phyloP scores from a whole-genome alignment of 257 asterid genomes.

The Salvia hispanica region DNA sequence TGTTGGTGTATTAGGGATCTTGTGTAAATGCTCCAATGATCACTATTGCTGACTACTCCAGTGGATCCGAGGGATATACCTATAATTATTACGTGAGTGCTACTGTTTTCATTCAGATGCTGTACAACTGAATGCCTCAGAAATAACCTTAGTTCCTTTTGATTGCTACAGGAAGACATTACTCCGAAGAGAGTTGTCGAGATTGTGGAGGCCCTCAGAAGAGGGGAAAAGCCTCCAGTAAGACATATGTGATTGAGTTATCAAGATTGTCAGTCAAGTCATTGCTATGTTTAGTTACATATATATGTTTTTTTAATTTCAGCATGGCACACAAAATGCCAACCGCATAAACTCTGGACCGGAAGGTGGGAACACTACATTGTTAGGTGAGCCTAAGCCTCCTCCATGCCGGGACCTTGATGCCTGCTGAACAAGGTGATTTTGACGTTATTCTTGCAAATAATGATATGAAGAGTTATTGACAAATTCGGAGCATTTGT shows the following conservation, averaged over 20 bases:
- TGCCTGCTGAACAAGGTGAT: slow-evolving; percentile 62
- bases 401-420: slow-evolving; percentile 96
- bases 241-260: slow-evolving; percentile 30
- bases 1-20: slow-evolving; percentile 61
- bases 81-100: slow-evolving; percentile 81
- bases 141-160: slow-evolving; percentile 14
- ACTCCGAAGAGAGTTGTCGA: slow-evolving; percentile 86
- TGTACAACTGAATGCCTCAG: slow-evolving; percentile 15
- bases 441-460: slow-evolving; percentile 38
- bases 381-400: slow-evolving; percentile 85
- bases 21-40: slow-evolving; percentile 99
- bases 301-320: slow-evolving; percentile 30
- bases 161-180: slow-evolving; percentile 73
- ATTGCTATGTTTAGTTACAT: neutral
- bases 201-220: slow-evolving; percentile 84
- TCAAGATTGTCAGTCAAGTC: slow-evolving; percentile 5
- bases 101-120: neutral
- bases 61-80: slow-evolving; percentile 90
- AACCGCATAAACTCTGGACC: slow-evolving; percentile 79
- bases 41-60: slow-evolving; percentile 94
- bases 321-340: slow-evolving; percentile 96
- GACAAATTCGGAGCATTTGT: slow-evolving; percentile 16
- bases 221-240: slow-evolving; percentile 96
- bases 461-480: slow-evolving; percentile 52
- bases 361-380: slow-evolving; percentile 84